Evolutionary conservation across 495 filamentous ascomycete genomes (phyloP).

Genomic region (Neurospora sp.): DNA sequence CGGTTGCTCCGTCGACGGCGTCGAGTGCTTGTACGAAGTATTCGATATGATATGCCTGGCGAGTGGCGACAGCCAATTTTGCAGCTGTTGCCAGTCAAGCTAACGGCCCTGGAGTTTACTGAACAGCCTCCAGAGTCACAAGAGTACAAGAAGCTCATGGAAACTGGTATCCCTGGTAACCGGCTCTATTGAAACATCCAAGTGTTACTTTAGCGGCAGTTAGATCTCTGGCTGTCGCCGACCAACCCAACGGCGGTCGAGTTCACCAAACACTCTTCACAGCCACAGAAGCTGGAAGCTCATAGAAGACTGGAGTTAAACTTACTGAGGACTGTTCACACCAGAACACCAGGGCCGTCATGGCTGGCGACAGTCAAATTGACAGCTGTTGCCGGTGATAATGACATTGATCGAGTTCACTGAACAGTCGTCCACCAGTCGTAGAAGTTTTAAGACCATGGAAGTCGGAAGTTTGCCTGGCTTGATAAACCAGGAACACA

Average conservation of each 20-base stretch:
- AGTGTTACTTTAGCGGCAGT: not conserved
- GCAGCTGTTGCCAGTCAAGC: not conserved
- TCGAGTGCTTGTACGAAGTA: too few species aligned
- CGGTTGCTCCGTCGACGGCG: not conserved
- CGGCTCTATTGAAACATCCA: not conserved
- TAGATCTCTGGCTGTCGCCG: not conserved
- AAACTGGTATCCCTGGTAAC: not conserved
- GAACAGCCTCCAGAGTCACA: not conserved
- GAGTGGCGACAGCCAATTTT: not conserved
- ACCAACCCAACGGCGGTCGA: not conserved
- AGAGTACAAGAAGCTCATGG: not conserved
- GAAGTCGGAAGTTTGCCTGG: conserved; percentile 50
- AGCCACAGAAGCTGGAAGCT: not conserved
- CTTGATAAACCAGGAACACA: too few species aligned
- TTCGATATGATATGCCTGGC: not conserved
- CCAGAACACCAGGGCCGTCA: not conserved
- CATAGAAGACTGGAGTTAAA: not conserved
- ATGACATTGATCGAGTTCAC: not conserved
- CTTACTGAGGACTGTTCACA: not conserved
- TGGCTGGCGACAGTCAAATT: not conserved
- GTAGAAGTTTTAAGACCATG: not conserved
- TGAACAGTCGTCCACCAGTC: not conserved
- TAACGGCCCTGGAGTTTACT: not conserved
- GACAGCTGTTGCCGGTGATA: not conserved
- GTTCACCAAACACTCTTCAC: not conserved